These are phyloP conservation scores for Termitomyces heimii DNA, from an alignment of 768 basidiomycete genomes.

Conservation along the genomic window DNA sequence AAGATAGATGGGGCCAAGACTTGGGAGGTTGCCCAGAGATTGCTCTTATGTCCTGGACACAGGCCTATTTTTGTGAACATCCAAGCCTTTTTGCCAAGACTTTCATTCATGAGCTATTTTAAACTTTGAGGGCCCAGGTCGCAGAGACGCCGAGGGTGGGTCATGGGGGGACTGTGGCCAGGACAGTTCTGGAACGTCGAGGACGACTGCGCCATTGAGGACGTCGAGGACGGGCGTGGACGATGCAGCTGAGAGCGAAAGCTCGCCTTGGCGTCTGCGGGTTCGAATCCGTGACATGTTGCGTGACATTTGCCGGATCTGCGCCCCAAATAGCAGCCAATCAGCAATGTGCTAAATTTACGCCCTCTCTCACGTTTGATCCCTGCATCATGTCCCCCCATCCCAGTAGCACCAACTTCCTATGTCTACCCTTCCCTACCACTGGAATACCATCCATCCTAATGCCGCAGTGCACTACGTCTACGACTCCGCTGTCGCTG, in stretches of 20 bases:
- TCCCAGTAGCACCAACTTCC: not conserved
- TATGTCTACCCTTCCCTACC: slow-evolving; percentile 21
- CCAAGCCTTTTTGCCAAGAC: slow-evolving; percentile 46
- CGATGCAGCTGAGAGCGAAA: not conserved
- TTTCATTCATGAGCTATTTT: slow-evolving; percentile 33
- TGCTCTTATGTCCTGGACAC: slow-evolving; percentile 39
- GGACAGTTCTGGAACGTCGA: not conserved
- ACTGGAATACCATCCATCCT: slow-evolving; percentile 28
- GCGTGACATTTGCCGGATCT: slow-evolving; percentile 19
- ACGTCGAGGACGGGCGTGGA: not conserved
- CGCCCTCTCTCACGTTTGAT: slow-evolving; percentile 5
- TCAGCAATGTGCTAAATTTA: slow-evolving; percentile 19
- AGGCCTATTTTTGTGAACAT: slow-evolving; percentile 38
- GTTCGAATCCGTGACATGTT: slow-evolving; percentile 15
- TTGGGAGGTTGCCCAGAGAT: slow-evolving; percentile 27
- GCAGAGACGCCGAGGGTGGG: not conserved
- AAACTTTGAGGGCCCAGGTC: slow-evolving; percentile 14
- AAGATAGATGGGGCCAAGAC: slow-evolving; percentile 34
- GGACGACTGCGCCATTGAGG: not conserved
- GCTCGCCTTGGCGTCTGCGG: slow-evolving; percentile 12
- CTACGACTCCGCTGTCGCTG: slow-evolving; percentile 25
- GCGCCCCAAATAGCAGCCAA: slow-evolving; percentile 30
- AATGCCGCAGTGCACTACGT: slow-evolving; percentile 27
- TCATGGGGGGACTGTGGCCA: not conserved
- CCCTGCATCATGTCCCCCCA: slow-evolving; percentile 9